Base-by-base conservation (phyloP, 2,329 filamentous ascomycete species). In the Xylaria sp. region DNA sequence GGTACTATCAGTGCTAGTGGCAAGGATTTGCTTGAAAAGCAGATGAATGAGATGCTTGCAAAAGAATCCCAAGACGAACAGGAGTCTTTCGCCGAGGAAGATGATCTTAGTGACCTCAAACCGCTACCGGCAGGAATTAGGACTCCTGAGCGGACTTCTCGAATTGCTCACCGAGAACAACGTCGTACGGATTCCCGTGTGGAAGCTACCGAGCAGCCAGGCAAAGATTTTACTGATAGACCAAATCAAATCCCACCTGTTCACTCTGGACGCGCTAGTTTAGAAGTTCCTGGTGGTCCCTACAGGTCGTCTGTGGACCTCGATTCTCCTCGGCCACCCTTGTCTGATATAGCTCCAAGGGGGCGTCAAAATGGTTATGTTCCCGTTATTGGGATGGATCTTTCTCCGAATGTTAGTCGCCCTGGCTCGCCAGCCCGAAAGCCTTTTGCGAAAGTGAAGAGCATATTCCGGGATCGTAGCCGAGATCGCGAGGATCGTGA, bases 331-430 rank as follows among this genome's bases (percentile, higher is more conserved):
- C 78, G 81, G 15, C 84, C 85, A 10, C 79, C 85, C 37, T 90
- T 88, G 0, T 88, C 88, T 4, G 85, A 85, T 28, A 75, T 85
- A n/a, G 84, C 82, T 44, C 77, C 82, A 4, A 74, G 69, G 9
- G 72, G 84, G 78, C 77, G 84, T 69, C 80, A 88, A 74, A 74
- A 82, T 74, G 80, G 81, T 1, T 83, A 87, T 39, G 85, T 91
- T 61, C 88, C 89, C 3, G 86, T 85, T 13, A 87, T 90, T 69
- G 86, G 87, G 25, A 85, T 88, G 72, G 90, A 92, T 66, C 78
- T 91, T 9, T 92, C 91, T 3, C 87, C 90, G 1, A 82, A 85
- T 3, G 84, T 84, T 8, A 93, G 90, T 74, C 87, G 91, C 28
- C 84, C 87, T 1, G 83, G 84, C 2, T 93, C 92, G 7, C 91